Base-by-base conservation (phyloP, 202 grass and related monocot species). In the Hordeum pubiflorum region DNA sequence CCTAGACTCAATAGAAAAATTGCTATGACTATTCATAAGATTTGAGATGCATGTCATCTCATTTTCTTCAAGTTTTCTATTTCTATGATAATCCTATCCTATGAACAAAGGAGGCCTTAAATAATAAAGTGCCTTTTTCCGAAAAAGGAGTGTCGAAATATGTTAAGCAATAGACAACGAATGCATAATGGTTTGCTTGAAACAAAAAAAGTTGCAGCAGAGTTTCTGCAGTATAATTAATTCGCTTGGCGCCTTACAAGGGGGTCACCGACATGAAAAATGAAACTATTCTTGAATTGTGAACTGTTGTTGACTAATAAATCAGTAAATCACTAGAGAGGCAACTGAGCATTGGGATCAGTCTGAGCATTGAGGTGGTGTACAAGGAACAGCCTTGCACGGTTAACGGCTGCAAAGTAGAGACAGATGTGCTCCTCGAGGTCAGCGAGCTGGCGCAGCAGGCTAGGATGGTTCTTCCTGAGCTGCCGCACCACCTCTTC, bases 361-460 rank as follows among this genome's bases (percentile, higher is more conserved):
- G 78, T 86, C 32, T 83, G 83, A 2, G 83, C 52, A 86, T 80
- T 78, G 75, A 99, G 84, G 73, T 99, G 90, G 41, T 79, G 46
- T 11, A 93, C 58, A 63, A 99, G 92, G 54, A 99, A 85, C 79
- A 86, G 85, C 76, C 92, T 88, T 1, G 90, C 92, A 72, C 85
- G 90, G 84, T 99, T 99, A 54, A 93, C 85, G 4, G 87, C 83
- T 44, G 87, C 74, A 31, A 99, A 93, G 86, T 91, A 99, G 59
- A 93, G 87, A 79, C 92, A 95, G 75, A 99, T 90, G 75, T 99
- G 96, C 72, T 99, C 90, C 57, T 95, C 87, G 40, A 99, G 92
- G 48, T 86, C 92, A 0, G 74, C 62, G 15, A 99, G 92, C 87
- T 99, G 96, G 38, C 82, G 80, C 34, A 87, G 84, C 44, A 99